phyloP scores from a whole-genome alignment of 768 basidiomycete genomes.

The Rubroboletus pulcherrimus region DNA sequence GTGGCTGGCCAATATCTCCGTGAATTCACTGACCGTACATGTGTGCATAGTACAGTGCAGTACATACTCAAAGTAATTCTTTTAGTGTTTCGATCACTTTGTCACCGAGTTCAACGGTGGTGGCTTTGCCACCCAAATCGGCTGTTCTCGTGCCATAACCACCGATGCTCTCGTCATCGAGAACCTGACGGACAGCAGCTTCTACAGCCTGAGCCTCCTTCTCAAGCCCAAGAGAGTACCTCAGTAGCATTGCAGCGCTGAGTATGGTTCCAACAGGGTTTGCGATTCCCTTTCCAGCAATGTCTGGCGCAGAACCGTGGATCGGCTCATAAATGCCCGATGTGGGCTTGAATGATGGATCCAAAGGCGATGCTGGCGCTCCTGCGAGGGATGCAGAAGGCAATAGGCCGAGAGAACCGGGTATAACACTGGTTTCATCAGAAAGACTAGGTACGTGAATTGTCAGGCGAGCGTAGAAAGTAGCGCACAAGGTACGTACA shows the following conservation, averaged over 20 bases:
- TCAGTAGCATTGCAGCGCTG: slow-evolving; percentile 87
- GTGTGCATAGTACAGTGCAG: not conserved
- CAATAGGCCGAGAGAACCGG: slow-evolving; percentile 92
- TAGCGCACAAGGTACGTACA: slow-evolving; percentile 51
- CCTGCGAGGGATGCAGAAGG: slow-evolving; percentile 96
- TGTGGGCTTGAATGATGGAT: slow-evolving; percentile 67
- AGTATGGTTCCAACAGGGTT: slow-evolving; percentile 96
- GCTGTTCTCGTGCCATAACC: slow-evolving; percentile 78
- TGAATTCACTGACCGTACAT: not conserved
- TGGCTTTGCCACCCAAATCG: slow-evolving; percentile 78
- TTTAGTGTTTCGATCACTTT: slow-evolving; percentile 73
- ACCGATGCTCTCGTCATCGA: slow-evolving; percentile 67
- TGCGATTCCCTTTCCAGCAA: slow-evolving; percentile 90
- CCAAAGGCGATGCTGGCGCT: slow-evolving; percentile 57
- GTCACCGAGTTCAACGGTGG: slow-evolving; percentile 81
- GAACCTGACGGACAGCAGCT: slow-evolving; percentile 81
- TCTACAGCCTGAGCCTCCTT: slow-evolving; percentile 84
- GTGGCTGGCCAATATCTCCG: not conserved
- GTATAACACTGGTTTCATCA: slow-evolving; percentile 95
- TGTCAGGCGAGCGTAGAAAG: slow-evolving; percentile 2
- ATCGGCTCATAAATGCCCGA: slow-evolving; percentile 96
- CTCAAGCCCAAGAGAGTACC: slow-evolving; percentile 91
- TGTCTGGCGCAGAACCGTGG: slow-evolving; percentile 92
- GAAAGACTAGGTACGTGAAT: slow-evolving; percentile 60
- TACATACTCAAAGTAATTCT: slow-evolving; percentile 41